Base-by-base conservation (phyloP, 73 alveolate genomes). In the Stentor roeselii region DNA sequence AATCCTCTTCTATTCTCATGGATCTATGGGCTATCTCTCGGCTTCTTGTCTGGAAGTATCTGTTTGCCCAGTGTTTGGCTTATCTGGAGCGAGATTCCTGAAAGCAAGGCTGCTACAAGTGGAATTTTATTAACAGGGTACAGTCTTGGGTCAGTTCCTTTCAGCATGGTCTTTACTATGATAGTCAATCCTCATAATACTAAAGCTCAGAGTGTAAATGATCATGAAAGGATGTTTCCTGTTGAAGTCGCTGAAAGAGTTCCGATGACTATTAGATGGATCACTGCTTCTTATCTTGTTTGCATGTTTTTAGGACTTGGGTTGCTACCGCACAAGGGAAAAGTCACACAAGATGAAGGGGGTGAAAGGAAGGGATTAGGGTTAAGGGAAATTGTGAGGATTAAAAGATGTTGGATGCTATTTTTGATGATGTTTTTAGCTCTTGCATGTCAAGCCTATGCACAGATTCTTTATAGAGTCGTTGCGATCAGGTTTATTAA, bases 201-300 rank as follows among this genome's bases (percentile, higher is more conserved):
- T 50, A 6, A 6, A 50, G 67, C 67, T 50, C 30, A 50, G 67
- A 50, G 30, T 50, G 67, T 50, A 11, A 6, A 50, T 11, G 67
- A 50, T 11, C 30, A 50, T 50, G 67, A 50, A 21, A 6, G 21
- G 21, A 21, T 50, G 6, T 50, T 50, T 50, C 30, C 30, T 11
- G 67, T 11, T 50, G 6, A 50, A 6, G 67, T 50, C 21, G 6
- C 67, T 50, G 6, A 50, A 11, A 6, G 67, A 11, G 67, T 50
- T 50, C 67, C 67, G 21, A 50, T 50, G 67, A 50, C 67, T 50
- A 50, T 50, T 11, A 50, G 67, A 50, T 50, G 67, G 67, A 50
- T 50, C 30, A 21, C 67, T 50, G 21, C 21, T 50, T 6, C 67
- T 11, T 11, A 11, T 50, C 30, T 21, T 50, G 21, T 50, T 50